Evolutionary conservation across 2,329 filamentous ascomycete genomes (phyloP), one percentile per base, ranked within the genome.

Genomic region (Talaromyces sp.): DNA sequence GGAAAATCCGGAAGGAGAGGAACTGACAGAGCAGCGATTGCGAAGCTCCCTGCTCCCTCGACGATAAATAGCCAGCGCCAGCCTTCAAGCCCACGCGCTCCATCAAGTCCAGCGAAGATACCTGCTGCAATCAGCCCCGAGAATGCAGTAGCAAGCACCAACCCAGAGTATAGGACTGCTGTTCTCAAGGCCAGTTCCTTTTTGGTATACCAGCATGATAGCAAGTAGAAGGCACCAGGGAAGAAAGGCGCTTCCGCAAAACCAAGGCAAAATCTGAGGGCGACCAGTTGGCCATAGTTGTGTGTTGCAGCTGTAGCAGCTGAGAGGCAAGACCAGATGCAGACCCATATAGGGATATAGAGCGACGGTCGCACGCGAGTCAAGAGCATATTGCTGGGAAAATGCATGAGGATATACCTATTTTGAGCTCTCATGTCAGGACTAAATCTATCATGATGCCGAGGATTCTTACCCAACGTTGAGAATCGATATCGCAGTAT

Each of bases 241-340:
- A 82, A 81, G 62, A 81, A 82, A 0, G 84, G 83, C 0, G 84
- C 85, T 68, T 86, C 84, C 44, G 86, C 70, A 56, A 86, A 82
- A 2, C 84, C 84, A 0, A 86, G 68, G 60, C 84, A 80, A 68
- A 86, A 85, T 2, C 84, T 80, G 44, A 71, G 73, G 14, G 73
- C 62, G 2, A 86, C 75, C 71, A 86, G 78, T 57, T 78, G 79
- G 5, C 71, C 72, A 55, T 83, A 86, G 65, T 75, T 80, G n/a
- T 75, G 67, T n/a, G n/a, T n/a, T n/a, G n/a, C n/a, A n/a, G n/a
- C n/a, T n/a, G n/a, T n/a, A n/a, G n/a, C n/a, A n/a, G n/a, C n/a
- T n/a, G n/a, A n/a, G n/a, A n/a, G n/a, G n/a, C n/a, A n/a, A n/a
- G n/a, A n/a, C n/a, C n/a, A n/a, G n/a, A n/a, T n/a, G n/a, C n/a